phyloP scores from a whole-genome alignment of 176 grass and related monocot genomes.

The Rhynchospora breviuscula region DNA sequence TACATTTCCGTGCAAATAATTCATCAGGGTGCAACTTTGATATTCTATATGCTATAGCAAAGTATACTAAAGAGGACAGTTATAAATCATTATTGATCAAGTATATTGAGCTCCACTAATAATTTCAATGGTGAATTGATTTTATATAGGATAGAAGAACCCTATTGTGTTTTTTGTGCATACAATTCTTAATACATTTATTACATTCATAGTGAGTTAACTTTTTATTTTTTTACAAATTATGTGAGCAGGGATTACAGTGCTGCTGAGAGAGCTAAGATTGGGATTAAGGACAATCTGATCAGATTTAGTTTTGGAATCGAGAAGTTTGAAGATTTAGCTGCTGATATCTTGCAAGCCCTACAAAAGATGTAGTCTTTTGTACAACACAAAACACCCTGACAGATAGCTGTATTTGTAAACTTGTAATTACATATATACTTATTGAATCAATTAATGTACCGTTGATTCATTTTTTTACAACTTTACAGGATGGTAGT shows the following conservation, averaged over 20 bases:
- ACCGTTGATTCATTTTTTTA: background rate
- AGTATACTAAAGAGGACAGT: background rate
- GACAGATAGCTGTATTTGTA: background rate
- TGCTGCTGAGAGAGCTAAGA: slow-evolving; percentile 65
- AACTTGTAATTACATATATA: background rate
- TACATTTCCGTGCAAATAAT: background rate
- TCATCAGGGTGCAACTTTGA: background rate
- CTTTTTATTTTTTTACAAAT: background rate
- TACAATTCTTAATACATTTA: background rate
- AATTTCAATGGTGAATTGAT: background rate
- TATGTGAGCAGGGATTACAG: slow-evolving; percentile 47
- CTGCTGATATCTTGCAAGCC: slow-evolving; percentile 77
- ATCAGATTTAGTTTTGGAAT: slow-evolving; percentile 92
- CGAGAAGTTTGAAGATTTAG: slow-evolving; percentile 85
- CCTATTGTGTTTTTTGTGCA: too few species aligned
- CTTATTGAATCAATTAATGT: background rate
- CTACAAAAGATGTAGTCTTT: slow-evolving; percentile 3
- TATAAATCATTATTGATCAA: background rate
- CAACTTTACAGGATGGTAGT: background rate
- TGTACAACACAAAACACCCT: background rate
- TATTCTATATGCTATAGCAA: background rate
- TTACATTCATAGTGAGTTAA: background rate
- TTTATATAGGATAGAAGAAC: background rate
- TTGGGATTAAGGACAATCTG: slow-evolving; percentile 94
- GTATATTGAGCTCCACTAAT: background rate